These are phyloP conservation scores for Metschnikowia sp. DNA, from an alignment of 805 yeast genomes.

Conservation along the genomic window DNA sequence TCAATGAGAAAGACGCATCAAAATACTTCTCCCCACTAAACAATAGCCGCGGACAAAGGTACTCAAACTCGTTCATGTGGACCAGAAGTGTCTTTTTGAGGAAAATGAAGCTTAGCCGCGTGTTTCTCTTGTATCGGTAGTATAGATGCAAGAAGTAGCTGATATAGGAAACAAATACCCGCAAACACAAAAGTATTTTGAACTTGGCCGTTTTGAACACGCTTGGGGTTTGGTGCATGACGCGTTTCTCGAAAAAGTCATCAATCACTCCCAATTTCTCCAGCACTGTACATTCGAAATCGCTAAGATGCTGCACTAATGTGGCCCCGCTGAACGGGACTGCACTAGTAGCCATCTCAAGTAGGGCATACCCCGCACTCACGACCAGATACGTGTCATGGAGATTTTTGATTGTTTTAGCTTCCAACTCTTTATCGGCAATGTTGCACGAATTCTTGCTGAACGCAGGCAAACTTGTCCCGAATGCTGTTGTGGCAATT, in stretches of 20 bases:
- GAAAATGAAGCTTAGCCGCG: slow-evolving; percentile 16
- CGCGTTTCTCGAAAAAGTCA: slow-evolving; percentile 4
- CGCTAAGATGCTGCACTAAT: slow-evolving; percentile 9
- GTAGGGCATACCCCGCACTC: slow-evolving; percentile 8
- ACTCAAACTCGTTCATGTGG: slow-evolving; percentile 15
- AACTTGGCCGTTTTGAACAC: background rate
- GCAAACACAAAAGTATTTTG: slow-evolving; percentile 1
- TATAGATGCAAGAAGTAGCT: slow-evolving; percentile 20
- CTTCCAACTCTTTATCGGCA: slow-evolving; percentile 9
- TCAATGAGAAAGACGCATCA: slow-evolving; percentile 10
- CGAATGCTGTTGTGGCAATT: slow-evolving; percentile 3
- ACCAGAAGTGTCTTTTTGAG: slow-evolving; percentile 15
- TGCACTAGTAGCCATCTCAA: slow-evolving; percentile 10
- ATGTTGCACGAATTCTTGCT: slow-evolving; percentile 10
- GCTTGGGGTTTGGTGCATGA: background rate
- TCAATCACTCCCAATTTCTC: slow-evolving; percentile 11
- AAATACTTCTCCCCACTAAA: slow-evolving; percentile 8
- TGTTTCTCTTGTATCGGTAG: slow-evolving; percentile 15
- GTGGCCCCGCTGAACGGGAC: slow-evolving; percentile 3
- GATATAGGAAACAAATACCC: slow-evolving; percentile 15
- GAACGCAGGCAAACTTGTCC: slow-evolving; percentile 12
- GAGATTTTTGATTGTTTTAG: slow-evolving; percentile 4
- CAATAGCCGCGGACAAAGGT: slow-evolving; percentile 12
- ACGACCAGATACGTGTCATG: slow-evolving; percentile 1
- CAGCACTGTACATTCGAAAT: slow-evolving; percentile 8